Evolutionary conservation across 2,329 filamentous ascomycete genomes (phyloP).

Genomic region (Apiospora phragmitis): DNA sequence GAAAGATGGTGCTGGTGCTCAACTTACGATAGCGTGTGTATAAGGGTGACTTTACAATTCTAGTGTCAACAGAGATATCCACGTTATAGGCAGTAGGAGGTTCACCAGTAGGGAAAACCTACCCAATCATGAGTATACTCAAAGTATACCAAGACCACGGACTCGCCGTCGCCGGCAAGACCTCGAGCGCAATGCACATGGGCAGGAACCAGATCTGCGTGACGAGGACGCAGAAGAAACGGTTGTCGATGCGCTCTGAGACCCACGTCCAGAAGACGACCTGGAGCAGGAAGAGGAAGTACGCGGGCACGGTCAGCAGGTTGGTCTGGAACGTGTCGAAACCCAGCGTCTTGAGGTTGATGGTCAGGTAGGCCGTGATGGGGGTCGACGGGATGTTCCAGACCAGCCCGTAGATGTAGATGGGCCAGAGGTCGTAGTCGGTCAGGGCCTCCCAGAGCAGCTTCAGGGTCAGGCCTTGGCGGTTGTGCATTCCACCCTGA

Average conservation of each 20-base stretch:
- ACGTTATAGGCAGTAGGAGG: not conserved
- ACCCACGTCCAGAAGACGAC: conserved; percentile 45
- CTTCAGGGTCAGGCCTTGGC: conserved; percentile 50
- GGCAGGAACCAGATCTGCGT: conserved; percentile 53
- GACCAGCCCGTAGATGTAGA: conserved; percentile 47
- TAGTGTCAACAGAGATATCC: not conserved
- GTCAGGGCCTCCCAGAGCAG: conserved; percentile 48
- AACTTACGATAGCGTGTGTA: conserved; percentile 34
- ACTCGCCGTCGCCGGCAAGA: conserved; percentile 34
- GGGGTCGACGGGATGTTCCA: conserved; percentile 27
- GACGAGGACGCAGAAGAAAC: conserved; percentile 32
- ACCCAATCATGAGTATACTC: conserved; percentile 44
- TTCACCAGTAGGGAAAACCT: conserved; percentile 18
- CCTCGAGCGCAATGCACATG: conserved; percentile 46
- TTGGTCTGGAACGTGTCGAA: conserved; percentile 36
- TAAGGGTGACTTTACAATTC: conserved; percentile 37
- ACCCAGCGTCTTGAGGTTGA: conserved; percentile 19
- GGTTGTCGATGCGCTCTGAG: conserved; percentile 43
- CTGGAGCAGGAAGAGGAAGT: conserved; percentile 38
- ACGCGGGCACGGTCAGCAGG: conserved; percentile 54
- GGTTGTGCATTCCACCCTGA: conserved; percentile 57
- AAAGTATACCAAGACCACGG: conserved; percentile 49
- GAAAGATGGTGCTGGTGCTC: not conserved
- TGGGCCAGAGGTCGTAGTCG: conserved; percentile 59
- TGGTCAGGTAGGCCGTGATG: conserved; percentile 20